Evolutionary conservation across 2,329 filamentous ascomycete genomes (phyloP).

Genomic region (Basipetospora chlamydospora): DNA sequence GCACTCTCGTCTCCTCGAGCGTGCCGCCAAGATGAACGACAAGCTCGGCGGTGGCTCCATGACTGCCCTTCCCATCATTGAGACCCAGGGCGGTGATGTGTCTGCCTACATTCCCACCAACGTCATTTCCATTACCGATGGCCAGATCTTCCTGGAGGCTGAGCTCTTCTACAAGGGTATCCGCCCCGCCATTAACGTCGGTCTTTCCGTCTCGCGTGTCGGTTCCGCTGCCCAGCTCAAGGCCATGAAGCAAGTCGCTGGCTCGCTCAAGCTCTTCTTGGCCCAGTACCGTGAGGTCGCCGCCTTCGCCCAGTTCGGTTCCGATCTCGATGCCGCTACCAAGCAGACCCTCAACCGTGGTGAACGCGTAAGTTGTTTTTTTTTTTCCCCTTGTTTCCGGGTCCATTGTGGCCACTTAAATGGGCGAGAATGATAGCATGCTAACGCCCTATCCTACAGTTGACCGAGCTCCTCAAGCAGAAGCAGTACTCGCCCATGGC

Average conservation of each 20-base stretch:
- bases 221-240: constrained; percentile 98
- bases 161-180: constrained; percentile 99
- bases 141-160: constrained; percentile 98
- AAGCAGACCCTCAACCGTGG: constrained; percentile 97
- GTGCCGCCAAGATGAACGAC: constrained; percentile 97
- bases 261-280: constrained; percentile 99
- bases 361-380: constrained; percentile 80
- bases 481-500: constrained; percentile 99
- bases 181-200: constrained; percentile 99
- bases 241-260: constrained; percentile 99
- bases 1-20: constrained; percentile 97
- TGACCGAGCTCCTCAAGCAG: constrained; percentile 98
- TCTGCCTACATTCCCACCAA: constrained; percentile 99
- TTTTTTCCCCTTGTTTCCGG: no score
- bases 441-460: constrained; percentile 20
- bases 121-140: constrained; percentile 99
- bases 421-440: background rate
- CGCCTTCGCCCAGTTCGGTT: constrained; percentile 99
- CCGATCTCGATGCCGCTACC: constrained; percentile 94
- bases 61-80: constrained; percentile 93
- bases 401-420: no score
- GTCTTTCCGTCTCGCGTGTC: constrained; percentile 99
- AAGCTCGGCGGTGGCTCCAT: constrained; percentile 90
- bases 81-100: constrained; percentile 99
- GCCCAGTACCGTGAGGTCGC: constrained; percentile 99